Base-by-base conservation (phyloP, 345 rosid genomes). In the Ceriops zippeliana region DNA sequence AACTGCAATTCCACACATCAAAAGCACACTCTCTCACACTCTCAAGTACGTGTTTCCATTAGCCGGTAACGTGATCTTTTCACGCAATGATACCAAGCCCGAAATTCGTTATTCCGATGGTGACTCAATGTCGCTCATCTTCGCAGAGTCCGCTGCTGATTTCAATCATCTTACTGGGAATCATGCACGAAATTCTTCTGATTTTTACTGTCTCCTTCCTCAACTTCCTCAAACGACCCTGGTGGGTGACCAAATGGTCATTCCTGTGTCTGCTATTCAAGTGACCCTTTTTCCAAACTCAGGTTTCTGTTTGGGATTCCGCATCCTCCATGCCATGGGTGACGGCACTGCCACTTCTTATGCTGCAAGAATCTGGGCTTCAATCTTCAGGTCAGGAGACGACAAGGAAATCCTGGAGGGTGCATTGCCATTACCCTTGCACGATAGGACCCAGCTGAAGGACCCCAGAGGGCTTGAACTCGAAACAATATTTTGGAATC, bases 341-440 rank as follows among this genome's bases (percentile, higher is more conserved):
- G 86, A 83, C 62, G 85, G 83, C 2, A 76, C 64, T 21, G 24
- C 81, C 0, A 67, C 73, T 42, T 61, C 61, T 21, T 75, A 77
- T 30, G 81, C 73, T 62, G 52, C 78, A 62, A 83, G 73, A 70
- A 63, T 63, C 26, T 85, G 89, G 84, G 77, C 78, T 64, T 71
- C 76, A 2, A 4, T 81, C 52, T 58, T 73, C 28, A 68, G 62
- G 59, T 79, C 77, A 8, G 52, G 62, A 34, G 67, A 28, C 63
- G 58, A 5, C 28, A 54, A 0, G 24, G 24, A 7, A 21, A 19
- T 60, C 11, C 20, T 31, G 24, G 13, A 60, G 63, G 26, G 35
- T 16, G 63, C 4, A 31, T 28, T 8, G 49, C 37, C 62, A 34
- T 22, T 42, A 8, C 83, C 80, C 2, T 52, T 7, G 34, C 59